Base-by-base conservation (phyloP, 192 early-diverging fungal genomes). In the Gamsiella multidivaricata region DNA sequence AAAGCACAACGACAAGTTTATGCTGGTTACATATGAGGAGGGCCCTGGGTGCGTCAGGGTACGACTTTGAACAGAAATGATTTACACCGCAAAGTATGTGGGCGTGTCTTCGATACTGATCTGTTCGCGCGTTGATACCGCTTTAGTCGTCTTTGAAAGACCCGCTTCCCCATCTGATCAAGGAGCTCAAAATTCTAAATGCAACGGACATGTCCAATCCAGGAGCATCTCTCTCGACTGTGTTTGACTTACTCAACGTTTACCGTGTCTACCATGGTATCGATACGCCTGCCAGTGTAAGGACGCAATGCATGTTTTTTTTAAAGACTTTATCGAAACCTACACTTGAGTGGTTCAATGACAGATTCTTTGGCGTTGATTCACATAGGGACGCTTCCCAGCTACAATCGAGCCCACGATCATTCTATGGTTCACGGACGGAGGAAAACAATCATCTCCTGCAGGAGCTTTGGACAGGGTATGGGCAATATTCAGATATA, bases 391-490 rank as follows among this genome's bases (percentile, higher is more conserved):
- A 1, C 85, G 94, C 31, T 94, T 89, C 45, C 85, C 89, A 5
- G 82, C 81, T 18, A 80, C 87, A 8, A 83, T 82, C 53, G 92
- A 95, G 55, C 81, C 88, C 0, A 86, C 88, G 26, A 79, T 89
- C 15, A 89, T 95, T 5, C 73, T 93, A 43, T 95, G 92, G 94
- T 88, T 95, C 51, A 95, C 93, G 0, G 92, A 95, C 54, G 93
- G 88, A 2, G 85, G 81, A 52, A 79, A 81, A 61, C 87, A 91
- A 42, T 80, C 89, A 23, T 83, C 82, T 1, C 23, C 78, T 17
- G 34, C 31, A 22, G 83, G 83, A 2, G 65, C 83, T 7, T 71
- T 80, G 36, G 85, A 87, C 39, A 83, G 62, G 45, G 74, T 78
- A 78, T 15, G 66, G 10, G 26, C 9, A 9, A 22, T 46, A n/a